Conservation (phyloP, 2,329 filamentous ascomycete genomes). For the Boeremia exigua region DNA sequence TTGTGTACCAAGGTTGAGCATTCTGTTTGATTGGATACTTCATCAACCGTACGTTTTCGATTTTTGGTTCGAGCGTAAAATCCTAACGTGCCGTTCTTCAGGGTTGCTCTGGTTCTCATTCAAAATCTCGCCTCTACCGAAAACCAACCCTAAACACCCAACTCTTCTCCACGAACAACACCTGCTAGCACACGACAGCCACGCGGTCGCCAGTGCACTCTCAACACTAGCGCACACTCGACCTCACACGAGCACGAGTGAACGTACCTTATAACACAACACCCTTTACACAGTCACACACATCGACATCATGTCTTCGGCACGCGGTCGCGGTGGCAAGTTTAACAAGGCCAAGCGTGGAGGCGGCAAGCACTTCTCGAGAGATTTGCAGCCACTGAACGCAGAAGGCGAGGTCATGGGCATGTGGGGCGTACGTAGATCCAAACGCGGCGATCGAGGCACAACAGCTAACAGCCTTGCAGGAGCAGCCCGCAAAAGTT, state of each 20-base stretch:
- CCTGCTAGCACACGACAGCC: slow-evolving; percentile 2
- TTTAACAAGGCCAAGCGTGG: slow-evolving; percentile 92
- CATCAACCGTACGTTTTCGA: not conserved
- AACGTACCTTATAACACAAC: not conserved
- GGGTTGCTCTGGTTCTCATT: slow-evolving; percentile 13
- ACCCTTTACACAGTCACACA: slow-evolving; percentile 13
- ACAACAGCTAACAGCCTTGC: slow-evolving; percentile 23
- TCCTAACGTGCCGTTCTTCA: slow-evolving; percentile 17
- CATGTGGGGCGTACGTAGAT: slow-evolving; percentile 76
- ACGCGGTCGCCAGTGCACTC: slow-evolving; percentile 7
- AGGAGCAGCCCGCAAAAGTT: slow-evolving; percentile 55
- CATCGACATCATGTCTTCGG: slow-evolving; percentile 57
- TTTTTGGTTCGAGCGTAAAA: not conserved
- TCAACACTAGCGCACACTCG: not conserved
- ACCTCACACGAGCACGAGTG: slow-evolving; percentile 1
- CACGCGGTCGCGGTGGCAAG: slow-evolving; percentile 84
- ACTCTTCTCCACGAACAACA: slow-evolving; percentile 11
- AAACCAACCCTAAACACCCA: slow-evolving; percentile 11
- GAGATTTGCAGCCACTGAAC: slow-evolving; percentile 86
- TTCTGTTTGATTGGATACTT: not conserved
- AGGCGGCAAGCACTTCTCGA: slow-evolving; percentile 95
- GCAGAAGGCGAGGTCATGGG: slow-evolving; percentile 85
- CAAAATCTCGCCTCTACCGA: slow-evolving; percentile 4
- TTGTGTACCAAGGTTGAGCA: not conserved
- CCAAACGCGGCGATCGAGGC: not conserved